phyloP scores from a whole-genome alignment of 2,329 filamentous ascomycete genomes.

The Hypoxylon sp. region DNA sequence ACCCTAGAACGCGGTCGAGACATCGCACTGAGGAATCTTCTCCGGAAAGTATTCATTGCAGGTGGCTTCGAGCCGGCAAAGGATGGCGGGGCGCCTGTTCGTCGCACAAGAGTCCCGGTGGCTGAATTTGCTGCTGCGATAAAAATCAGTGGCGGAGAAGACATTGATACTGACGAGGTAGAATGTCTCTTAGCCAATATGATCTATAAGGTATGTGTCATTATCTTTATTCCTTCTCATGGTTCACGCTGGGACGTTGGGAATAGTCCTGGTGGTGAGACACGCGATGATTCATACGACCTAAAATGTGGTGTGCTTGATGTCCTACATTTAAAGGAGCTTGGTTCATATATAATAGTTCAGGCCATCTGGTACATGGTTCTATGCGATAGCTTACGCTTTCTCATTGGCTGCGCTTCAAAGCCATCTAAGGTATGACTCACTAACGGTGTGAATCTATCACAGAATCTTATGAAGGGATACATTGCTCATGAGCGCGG shows the following conservation, averaged over 20 bases:
- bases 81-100: constrained; percentile 72
- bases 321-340: neutral
- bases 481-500: constrained; percentile 94
- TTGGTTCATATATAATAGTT: neutral
- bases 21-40: constrained; percentile 89
- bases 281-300: constrained; percentile 4
- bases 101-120: constrained; percentile 83
- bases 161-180: constrained; percentile 89
- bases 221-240: neutral
- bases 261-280: neutral
- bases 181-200: constrained; percentile 96
- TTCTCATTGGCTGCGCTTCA: constrained; percentile 44
- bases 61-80: constrained; percentile 86
- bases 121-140: constrained; percentile 88
- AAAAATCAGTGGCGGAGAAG: constrained; percentile 75
- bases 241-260: neutral
- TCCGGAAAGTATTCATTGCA: constrained; percentile 89
- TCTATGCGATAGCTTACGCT: constrained; percentile 23
- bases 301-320: neutral
- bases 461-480: constrained; percentile 92
- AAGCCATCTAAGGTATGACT: constrained; percentile 46
- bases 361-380: neutral
- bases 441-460: constrained; percentile 50
- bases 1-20: constrained; percentile 93
- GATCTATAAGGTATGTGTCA: constrained; percentile 89